Conservation (phyloP, 768 basidiomycete genomes). For the Mycena capillaripes region DNA sequence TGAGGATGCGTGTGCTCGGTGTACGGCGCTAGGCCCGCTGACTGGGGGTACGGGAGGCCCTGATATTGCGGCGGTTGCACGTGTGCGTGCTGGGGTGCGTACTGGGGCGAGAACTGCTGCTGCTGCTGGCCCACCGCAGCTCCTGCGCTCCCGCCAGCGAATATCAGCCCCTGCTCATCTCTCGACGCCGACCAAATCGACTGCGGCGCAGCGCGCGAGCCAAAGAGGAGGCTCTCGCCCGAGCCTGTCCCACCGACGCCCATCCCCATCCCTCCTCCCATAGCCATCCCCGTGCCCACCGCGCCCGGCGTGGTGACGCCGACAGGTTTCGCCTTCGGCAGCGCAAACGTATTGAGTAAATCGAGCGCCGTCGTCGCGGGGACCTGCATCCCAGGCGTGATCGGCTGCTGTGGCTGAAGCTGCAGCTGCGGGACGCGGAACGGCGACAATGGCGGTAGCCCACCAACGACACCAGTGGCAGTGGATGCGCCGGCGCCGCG, state of each 20-base stretch:
- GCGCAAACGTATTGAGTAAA: conserved; percentile 29
- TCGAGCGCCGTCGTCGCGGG: conserved; percentile 37
- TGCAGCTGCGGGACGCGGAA: conserved; percentile 21
- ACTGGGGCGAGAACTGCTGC: conserved; percentile 12
- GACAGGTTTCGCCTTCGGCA: conserved; percentile 12
- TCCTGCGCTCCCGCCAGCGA: not conserved
- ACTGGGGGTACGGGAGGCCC: not conserved
- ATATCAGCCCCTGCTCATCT: conserved; percentile 34
- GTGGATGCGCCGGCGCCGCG: not conserved
- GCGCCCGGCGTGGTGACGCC: not conserved
- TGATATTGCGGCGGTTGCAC: not conserved
- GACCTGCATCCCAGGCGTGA: conserved; percentile 30
- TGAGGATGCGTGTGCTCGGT: not conserved
- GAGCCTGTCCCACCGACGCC: not conserved
- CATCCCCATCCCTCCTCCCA: not conserved
- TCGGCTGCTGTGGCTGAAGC: conserved; percentile 1
- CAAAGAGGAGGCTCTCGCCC: conserved; percentile 23
- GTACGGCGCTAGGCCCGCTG: not conserved
- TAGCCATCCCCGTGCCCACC: not conserved
- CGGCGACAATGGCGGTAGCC: conserved; percentile 14
- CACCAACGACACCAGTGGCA: not conserved
- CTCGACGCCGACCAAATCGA: conserved; percentile 38
- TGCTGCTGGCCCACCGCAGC: conserved; percentile 1
- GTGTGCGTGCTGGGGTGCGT: not conserved
- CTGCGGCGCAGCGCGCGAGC: conserved; percentile 16